phyloP scores from a whole-genome alignment of 495 filamentous ascomycete species.

The Neurospora sp. region DNA sequence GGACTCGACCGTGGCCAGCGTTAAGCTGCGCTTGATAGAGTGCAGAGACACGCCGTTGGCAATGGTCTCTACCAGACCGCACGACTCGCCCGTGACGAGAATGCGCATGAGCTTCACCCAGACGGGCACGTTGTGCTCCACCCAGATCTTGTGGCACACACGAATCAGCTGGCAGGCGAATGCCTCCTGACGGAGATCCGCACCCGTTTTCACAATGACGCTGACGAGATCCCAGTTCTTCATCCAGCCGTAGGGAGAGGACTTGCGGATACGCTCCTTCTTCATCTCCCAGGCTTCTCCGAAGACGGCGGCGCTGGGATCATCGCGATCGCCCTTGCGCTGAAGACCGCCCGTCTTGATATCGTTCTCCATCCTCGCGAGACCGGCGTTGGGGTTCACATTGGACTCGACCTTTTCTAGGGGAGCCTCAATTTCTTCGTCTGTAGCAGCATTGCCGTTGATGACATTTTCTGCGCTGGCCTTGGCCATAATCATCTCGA shows the following conservation, averaged over 20 bases:
- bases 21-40: conserved; percentile 64
- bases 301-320: conserved; percentile 71
- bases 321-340: conserved; percentile 65
- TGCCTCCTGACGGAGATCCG: conserved; percentile 65
- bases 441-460: conserved; percentile 12
- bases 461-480: conserved; percentile 29
- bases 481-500: conserved; percentile 62
- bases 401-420: conserved; percentile 24
- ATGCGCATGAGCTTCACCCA: conserved; percentile 77
- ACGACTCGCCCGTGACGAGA: conserved; percentile 66
- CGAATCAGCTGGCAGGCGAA: conserved; percentile 70
- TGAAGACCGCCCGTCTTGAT: conserved; percentile 66
- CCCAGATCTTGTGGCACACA: conserved; percentile 66
- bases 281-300: conserved; percentile 69
- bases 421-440: conserved; percentile 32
- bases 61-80: conserved; percentile 70
- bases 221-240: conserved; percentile 72
- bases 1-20: conserved; percentile 53
- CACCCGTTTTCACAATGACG: conserved; percentile 72
- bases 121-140: conserved; percentile 57
- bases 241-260: conserved; percentile 68
- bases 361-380: conserved; percentile 73
- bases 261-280: conserved; percentile 64
- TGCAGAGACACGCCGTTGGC: conserved; percentile 70
- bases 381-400: conserved; percentile 53